Evolutionary conservation across 495 filamentous ascomycete genomes (phyloP).

Genomic region (Schizothecium vesticola): DNA sequence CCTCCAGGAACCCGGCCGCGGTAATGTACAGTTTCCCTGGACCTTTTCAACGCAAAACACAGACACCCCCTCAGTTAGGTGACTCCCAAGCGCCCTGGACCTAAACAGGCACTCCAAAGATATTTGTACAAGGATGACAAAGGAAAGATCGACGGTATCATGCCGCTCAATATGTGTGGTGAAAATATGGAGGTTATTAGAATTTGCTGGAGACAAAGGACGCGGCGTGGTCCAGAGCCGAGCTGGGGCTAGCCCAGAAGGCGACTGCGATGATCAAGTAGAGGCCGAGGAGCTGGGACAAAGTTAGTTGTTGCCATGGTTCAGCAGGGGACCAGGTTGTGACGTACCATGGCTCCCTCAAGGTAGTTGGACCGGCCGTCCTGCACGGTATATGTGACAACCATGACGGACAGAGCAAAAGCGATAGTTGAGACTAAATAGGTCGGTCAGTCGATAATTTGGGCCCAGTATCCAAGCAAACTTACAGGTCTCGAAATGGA

Average conservation of each 20-base stretch:
- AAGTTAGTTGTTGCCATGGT: not conserved
- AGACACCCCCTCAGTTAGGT: not conserved
- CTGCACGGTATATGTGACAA: constrained; percentile 88
- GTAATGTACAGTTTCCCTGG: not conserved
- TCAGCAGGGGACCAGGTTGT: not conserved
- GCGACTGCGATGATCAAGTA: constrained; percentile 84
- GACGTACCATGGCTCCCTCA: constrained; percentile 82
- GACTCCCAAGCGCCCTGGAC: not conserved
- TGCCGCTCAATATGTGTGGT: not conserved
- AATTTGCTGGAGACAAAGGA: not conserved
- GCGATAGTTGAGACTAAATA: constrained; percentile 78
- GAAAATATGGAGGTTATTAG: not conserved
- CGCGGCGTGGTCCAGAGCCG: constrained; percentile 32
- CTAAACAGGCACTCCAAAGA: not conserved
- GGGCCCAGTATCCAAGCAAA: not conserved
- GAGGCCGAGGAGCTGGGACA: constrained; percentile 43
- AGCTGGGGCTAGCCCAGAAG: constrained; percentile 83
- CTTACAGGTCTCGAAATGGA: constrained; percentile 73
- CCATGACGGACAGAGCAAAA: constrained; percentile 81
- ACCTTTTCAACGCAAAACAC: not conserved
- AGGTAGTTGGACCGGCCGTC: constrained; percentile 95
- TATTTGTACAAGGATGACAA: not conserved
- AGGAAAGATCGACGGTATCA: not conserved
- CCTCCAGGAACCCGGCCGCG: not conserved
- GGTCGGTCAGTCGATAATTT: not conserved